Evolutionary conservation across 805 yeast genomes (phyloP).

Genomic region (Candida ficus): DNA sequence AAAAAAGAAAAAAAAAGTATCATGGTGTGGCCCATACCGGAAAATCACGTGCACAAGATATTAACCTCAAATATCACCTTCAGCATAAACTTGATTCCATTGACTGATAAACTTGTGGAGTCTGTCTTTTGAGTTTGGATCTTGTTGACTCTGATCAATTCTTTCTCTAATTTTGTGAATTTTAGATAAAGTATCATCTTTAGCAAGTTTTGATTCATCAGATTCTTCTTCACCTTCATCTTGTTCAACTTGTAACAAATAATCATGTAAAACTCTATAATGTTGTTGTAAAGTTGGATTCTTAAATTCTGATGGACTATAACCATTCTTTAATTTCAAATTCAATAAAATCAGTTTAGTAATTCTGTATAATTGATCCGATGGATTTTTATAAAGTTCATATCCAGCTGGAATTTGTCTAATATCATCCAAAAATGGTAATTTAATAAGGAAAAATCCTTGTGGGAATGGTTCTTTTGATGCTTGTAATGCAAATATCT

Average conservation of each 20-base stretch:
- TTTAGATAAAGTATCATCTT: slow-evolving; percentile 33
- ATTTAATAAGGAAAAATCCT: slow-evolving; percentile 63
- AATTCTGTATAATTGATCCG: slow-evolving; percentile 11
- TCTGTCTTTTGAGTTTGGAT: slow-evolving; percentile 13
- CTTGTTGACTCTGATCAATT: slow-evolving; percentile 25
- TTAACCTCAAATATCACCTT: not conserved
- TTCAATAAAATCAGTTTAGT: slow-evolving; percentile 27
- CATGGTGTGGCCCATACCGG: not conserved
- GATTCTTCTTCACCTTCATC: slow-evolving; percentile 7
- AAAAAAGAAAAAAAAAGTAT: not conserved
- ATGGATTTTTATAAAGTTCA: slow-evolving; percentile 4
- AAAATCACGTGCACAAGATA: not conserved
- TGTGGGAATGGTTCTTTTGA: slow-evolving; percentile 31
- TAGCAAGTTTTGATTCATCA: slow-evolving; percentile 13
- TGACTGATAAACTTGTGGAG: slow-evolving; percentile 23
- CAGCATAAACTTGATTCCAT: slow-evolving; percentile 30
- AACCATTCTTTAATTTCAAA: slow-evolving; percentile 42
- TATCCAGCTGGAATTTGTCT: slow-evolving; percentile 51
- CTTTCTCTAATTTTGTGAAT: slow-evolving; percentile 26
- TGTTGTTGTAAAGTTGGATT: slow-evolving; percentile 70
- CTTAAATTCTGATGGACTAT: slow-evolving; percentile 49
- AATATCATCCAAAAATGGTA: slow-evolving; percentile 76
- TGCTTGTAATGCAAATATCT: slow-evolving; percentile 55
- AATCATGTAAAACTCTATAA: slow-evolving; percentile 57
- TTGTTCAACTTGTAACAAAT: slow-evolving; percentile 51